phyloP scores from a whole-genome alignment of 2,329 filamentous ascomycete genomes.

The Talaromyces sp. region DNA sequence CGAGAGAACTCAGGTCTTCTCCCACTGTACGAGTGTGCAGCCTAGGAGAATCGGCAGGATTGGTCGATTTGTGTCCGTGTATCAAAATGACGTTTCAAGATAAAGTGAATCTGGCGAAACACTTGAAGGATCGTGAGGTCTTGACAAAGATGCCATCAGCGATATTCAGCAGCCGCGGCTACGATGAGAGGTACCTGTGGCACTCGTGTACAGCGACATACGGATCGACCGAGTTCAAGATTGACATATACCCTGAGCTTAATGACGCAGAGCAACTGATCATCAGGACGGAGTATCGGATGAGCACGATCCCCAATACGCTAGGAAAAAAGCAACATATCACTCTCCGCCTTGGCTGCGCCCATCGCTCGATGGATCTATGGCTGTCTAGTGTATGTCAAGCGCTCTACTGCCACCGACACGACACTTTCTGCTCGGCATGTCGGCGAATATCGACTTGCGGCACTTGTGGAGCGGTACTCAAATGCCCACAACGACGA shows the following conservation, averaged over 20 bases:
- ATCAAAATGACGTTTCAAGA: slow-evolving; percentile 37
- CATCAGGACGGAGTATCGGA: slow-evolving; percentile 35
- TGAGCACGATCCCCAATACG: slow-evolving; percentile 30
- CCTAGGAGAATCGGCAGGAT: slow-evolving; percentile 30
- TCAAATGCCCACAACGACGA: slow-evolving; percentile 33
- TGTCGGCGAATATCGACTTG: slow-evolving; percentile 35
- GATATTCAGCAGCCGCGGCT: slow-evolving; percentile 25
- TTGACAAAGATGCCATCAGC: slow-evolving; percentile 22
- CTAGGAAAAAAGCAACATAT: slow-evolving; percentile 36
- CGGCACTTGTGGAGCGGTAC: slow-evolving; percentile 28
- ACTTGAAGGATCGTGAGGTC: slow-evolving; percentile 27
- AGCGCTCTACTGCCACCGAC: slow-evolving; percentile 31
- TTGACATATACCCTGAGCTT: slow-evolving; percentile 33
- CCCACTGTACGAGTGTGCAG: slow-evolving; percentile 30
- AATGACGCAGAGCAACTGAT: slow-evolving; percentile 27
- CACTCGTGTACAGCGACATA: slow-evolving; percentile 34
- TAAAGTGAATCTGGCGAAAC: slow-evolving; percentile 32
- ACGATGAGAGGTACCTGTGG: slow-evolving; percentile 33
- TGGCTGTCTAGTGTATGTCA: slow-evolving; percentile 38
- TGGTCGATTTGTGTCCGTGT: slow-evolving; percentile 38
- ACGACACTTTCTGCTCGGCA: slow-evolving; percentile 30
- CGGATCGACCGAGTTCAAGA: slow-evolving; percentile 30
- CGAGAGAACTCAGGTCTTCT: slow-evolving; percentile 30
- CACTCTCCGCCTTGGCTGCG: slow-evolving; percentile 38
- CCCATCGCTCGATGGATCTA: slow-evolving; percentile 37